These are phyloP conservation scores for Colletotrichum tropicale DNA, from an alignment of 2,329 filamentous ascomycete species.

Conservation along the genomic window DNA sequence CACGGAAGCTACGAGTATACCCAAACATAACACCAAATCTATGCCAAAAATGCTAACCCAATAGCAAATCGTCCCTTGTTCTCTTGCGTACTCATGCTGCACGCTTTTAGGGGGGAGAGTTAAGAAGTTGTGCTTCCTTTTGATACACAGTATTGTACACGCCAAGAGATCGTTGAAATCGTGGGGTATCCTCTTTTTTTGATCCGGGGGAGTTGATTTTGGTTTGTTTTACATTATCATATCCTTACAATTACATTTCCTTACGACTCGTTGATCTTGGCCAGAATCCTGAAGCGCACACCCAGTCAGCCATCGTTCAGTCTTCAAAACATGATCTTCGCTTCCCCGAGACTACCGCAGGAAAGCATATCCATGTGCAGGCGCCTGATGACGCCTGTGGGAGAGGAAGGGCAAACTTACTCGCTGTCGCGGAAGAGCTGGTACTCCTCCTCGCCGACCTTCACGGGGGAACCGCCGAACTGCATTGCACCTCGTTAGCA, in stretches of 20 bases:
- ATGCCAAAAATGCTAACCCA: background rate
- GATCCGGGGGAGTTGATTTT: background rate
- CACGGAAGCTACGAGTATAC: background rate
- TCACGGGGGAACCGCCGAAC: slow-evolving; percentile 94
- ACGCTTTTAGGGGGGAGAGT: background rate
- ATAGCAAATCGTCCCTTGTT: background rate
- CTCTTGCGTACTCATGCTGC: background rate
- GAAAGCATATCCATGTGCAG: too few relatives aligned
- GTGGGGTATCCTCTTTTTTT: slow-evolving; percentile 28
- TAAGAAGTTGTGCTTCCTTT: slow-evolving; percentile 19
- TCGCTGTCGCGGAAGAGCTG: slow-evolving; percentile 96
- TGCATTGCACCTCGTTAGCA: slow-evolving; percentile 38
- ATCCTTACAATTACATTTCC: background rate
- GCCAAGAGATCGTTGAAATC: slow-evolving; percentile 19
- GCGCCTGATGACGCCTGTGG: background rate
- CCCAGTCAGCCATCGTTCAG: slow-evolving; percentile 2
- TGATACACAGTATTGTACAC: slow-evolving; percentile 34
- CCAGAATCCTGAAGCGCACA: slow-evolving; percentile 72
- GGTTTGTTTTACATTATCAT: background rate
- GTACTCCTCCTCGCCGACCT: slow-evolving; percentile 97
- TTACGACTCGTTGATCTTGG: slow-evolving; percentile 93
- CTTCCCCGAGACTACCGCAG: too few relatives aligned
- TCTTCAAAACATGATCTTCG: background rate
- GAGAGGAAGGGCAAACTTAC: slow-evolving; percentile 62
- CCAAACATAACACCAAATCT: background rate